These are phyloP conservation scores for Penicillium canariense DNA, from an alignment of 495 filamentous ascomycete genomes.

Conservation along the genomic window DNA sequence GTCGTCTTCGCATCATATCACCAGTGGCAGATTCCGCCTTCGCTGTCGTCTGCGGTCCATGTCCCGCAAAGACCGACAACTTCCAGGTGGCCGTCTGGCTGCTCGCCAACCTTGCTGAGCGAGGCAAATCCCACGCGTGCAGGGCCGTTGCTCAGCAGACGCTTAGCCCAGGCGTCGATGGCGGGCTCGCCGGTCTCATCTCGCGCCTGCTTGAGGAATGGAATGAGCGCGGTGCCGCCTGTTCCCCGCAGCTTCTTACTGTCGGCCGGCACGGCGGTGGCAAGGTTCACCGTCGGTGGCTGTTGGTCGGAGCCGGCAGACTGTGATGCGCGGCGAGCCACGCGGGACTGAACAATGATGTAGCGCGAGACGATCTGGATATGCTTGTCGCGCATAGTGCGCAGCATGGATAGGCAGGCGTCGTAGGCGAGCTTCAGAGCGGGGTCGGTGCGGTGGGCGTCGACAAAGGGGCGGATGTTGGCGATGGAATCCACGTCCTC, in stretches of 20 bases:
- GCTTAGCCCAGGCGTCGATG: constrained; percentile 75
- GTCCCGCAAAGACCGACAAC: constrained; percentile 77
- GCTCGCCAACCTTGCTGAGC: constrained; percentile 68
- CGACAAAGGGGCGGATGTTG: constrained; percentile 86
- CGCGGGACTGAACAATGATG: constrained; percentile 70
- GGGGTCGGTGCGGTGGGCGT: constrained; percentile 57
- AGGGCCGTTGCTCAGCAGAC: constrained; percentile 63
- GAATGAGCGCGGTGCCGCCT: constrained; percentile 87
- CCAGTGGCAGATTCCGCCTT: constrained; percentile 71
- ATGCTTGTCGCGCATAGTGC: constrained; percentile 88
- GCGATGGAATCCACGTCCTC: constrained; percentile 74
- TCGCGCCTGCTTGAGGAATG: constrained; percentile 90
- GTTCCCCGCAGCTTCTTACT: constrained; percentile 77
- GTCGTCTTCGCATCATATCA: constrained; percentile 16
- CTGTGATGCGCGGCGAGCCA: constrained; percentile 48
- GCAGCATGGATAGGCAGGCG: constrained; percentile 85
- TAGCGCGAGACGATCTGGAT: constrained; percentile 96
- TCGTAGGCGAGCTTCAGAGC: constrained; percentile 80
- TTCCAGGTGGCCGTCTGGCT: constrained; percentile 59
- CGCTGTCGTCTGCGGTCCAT: constrained; percentile 83
- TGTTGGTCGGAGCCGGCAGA: constrained; percentile 42
- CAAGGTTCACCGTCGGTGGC: constrained; percentile 61
- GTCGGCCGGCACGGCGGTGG: constrained; percentile 47
- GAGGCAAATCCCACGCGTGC: constrained; percentile 36
- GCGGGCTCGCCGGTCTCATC: constrained; percentile 95